phyloP scores from a whole-genome alignment of 176 grass and related monocot species.

The Oropetium thomaeum region DNA sequence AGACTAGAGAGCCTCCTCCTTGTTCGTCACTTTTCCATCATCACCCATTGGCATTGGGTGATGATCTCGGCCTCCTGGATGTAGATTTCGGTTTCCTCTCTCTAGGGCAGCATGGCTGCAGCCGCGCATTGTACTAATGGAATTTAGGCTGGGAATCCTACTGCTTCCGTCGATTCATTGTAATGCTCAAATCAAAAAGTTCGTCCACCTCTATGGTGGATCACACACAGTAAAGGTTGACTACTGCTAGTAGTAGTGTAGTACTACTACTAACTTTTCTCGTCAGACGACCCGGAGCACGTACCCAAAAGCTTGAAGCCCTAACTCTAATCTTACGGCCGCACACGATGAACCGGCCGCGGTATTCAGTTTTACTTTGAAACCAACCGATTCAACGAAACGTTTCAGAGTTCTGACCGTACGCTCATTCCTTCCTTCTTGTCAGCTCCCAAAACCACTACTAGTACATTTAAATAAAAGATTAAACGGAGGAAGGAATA shows the following conservation, averaged over 20 bases:
- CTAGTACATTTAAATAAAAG: not conserved
- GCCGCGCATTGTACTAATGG: not conserved
- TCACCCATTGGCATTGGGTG: not conserved
- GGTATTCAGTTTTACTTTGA: constrained; percentile 25
- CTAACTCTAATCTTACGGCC: not conserved
- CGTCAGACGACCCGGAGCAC: no score
- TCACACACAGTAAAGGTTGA: not conserved
- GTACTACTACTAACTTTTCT: no score
- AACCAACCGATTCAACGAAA: not conserved
- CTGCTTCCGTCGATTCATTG: not conserved
- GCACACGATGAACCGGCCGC: not conserved
- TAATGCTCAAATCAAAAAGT: not conserved
- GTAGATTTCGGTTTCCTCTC: not conserved
- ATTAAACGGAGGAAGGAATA: no score
- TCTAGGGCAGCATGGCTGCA: not conserved
- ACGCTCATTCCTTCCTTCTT: not conserved
- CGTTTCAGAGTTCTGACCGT: constrained; percentile 1
- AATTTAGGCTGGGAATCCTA: not conserved
- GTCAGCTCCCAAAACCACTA: not conserved
- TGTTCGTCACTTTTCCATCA: constrained; percentile 14
- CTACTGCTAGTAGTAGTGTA: no score
- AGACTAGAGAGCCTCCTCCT: no score
- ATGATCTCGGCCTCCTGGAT: not conserved
- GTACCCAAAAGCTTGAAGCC: no score
- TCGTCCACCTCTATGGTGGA: not conserved